A percentile compares a stretch with the other conserved stretches of the same genome.
Conservation (phyloP, 2,329 filamentous ascomycete species). For the Paracoccidioides lutzii region DNA sequence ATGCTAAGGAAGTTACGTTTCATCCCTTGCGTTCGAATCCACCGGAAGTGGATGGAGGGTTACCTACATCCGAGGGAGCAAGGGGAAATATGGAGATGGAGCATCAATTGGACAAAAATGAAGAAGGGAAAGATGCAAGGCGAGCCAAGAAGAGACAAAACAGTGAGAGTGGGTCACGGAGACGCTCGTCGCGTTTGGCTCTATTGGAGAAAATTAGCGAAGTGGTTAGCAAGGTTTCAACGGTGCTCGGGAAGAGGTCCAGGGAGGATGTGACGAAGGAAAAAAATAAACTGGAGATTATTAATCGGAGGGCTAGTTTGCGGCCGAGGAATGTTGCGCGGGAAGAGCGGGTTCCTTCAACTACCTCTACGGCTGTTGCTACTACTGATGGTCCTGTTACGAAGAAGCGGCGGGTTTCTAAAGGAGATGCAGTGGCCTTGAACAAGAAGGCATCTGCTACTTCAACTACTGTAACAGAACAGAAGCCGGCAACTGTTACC, state of each 20-base stretch:
- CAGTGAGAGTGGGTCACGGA: conserved; percentile 19
- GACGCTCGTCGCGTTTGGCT: conserved; percentile 33
- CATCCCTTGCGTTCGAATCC: neutral
- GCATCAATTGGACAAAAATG: conserved; percentile 11
- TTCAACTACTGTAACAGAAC: conserved; percentile 8
- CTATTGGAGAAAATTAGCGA: conserved; percentile 33
- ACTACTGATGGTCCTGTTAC: conserved; percentile 19
- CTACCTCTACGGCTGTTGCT: conserved; percentile 4
- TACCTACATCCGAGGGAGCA: neutral
- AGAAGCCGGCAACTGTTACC: conserved; percentile 13
- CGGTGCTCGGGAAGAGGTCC: conserved; percentile 48
- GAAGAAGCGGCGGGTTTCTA: conserved; percentile 34
- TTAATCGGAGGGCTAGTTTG: conserved; percentile 42
- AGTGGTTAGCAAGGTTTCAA: conserved; percentile 36
- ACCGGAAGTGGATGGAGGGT: neutral
- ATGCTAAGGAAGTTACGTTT: conserved; percentile 13
- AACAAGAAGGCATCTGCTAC: conserved; percentile 11
- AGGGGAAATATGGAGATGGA: neutral
- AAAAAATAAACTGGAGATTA: conserved; percentile 42
- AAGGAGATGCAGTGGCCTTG: conserved; percentile 18
- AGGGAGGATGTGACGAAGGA: conserved; percentile 42
- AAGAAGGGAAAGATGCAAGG: conserved; percentile 14
- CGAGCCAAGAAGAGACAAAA: conserved; percentile 14
- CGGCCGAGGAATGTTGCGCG: conserved; percentile 35
- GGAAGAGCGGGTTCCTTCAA: conserved; percentile 2